These are phyloP conservation scores for Silene noctiflora DNA, from an alignment of 179 eudicot species.

Conservation along the genomic window DNA sequence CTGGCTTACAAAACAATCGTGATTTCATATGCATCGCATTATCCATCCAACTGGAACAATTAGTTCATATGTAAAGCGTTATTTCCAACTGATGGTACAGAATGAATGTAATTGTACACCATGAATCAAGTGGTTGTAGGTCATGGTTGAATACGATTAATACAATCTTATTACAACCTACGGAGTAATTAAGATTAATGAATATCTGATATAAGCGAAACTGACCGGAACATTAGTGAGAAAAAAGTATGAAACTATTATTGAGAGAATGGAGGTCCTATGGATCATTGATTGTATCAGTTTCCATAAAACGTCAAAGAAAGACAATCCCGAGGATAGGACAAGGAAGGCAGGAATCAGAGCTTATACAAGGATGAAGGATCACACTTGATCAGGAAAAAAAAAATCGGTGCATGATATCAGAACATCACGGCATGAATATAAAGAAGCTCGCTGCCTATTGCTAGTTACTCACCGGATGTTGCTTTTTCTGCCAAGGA, in stretches of 20 bases:
- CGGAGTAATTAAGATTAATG: not conserved
- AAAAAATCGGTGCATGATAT: not conserved
- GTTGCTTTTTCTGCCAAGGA: conserved; percentile 70
- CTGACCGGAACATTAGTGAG: not conserved
- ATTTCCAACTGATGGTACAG: too few species aligned
- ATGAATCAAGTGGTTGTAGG: too few species aligned
- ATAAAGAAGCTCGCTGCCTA: not conserved
- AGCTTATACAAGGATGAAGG: not conserved
- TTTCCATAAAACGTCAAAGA: too few species aligned
- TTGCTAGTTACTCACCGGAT: conserved; percentile 53
- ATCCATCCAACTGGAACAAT: too few species aligned
- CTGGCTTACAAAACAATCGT: not conserved
- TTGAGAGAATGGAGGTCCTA: too few species aligned
- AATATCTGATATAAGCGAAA: not conserved
- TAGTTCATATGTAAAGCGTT: too few species aligned
- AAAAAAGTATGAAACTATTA: not conserved
- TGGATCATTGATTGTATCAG: too few species aligned
- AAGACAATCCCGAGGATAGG: not conserved
- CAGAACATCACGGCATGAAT: not conserved
- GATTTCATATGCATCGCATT: not conserved
- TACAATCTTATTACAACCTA: not conserved
- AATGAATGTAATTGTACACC: too few species aligned
- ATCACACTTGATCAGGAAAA: not conserved
- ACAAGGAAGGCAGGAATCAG: not conserved
- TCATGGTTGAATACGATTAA: not conserved